Evolutionary conservation across 768 basidiomycete genomes (phyloP), one percentile per base, ranked within the genome.

Genomic region (Trametes sanguinea): DNA sequence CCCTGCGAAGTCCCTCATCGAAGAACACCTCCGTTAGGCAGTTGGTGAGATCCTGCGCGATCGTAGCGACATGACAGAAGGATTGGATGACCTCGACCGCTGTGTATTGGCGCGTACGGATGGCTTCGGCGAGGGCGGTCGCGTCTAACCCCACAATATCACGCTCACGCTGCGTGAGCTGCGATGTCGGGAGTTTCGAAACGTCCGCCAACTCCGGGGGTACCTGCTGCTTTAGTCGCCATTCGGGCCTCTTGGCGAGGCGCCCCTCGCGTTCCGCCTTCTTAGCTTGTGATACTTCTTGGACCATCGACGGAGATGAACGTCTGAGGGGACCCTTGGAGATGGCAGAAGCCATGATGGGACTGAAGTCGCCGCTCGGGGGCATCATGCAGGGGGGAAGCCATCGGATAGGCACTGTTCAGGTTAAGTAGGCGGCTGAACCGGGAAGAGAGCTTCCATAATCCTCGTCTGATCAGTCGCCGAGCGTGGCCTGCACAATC

Each of bases 11-110:
- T 4, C 89, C 93, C 66, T 86, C 81, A 17, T 78, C 77, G 68
- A 94, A 89, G 71, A 92, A 78, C 2, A 94, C 91, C 80, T 94
- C 92, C 2, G 93, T 95, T 44, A 94, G 68, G 71, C 90, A 92
- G 69, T 94, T 94, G 4, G 87, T 89, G 64, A 78, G 77, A 39
- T 75, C 72, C 14, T 94, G 92, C 7, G 88, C 89, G 35, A 75
- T 66, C 30, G 73, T 68, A 32, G 77, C 76, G 45, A 69, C 75
- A 54, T 76, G 76, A 63, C 71, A 71, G 71, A 73, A 77, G 14
- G 77, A 77, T 29, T 68, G 67, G 44, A 70, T 58, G 43, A 77
- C 75, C 45, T 77, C 74, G 32, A 74, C 68, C 11, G 76, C 72
- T 11, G 72, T 71, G 59, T 72, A 76, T 10, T 64, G 65, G 57